A percentile compares a stretch with the other conserved stretches of the same genome.
phyloP scores from a whole-genome alignment of 2,329 filamentous ascomycete genomes.

The Nigrospora osmanthi region DNA sequence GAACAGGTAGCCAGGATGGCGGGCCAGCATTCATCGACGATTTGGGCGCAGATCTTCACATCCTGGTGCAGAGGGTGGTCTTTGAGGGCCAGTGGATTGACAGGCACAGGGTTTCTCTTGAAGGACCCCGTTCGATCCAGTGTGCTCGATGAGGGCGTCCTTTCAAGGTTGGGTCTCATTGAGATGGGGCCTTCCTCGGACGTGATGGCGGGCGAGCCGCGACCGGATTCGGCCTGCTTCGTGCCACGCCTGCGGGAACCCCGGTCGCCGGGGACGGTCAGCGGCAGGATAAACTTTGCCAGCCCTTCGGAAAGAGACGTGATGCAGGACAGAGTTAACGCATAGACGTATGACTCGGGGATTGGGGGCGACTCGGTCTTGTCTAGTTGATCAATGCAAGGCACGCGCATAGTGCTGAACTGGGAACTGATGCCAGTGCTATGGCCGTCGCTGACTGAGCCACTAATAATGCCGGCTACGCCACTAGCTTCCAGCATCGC shows the following conservation, averaged over 20 bases:
- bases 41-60: constrained; percentile 68
- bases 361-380: constrained; percentile 77
- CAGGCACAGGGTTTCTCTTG: constrained; percentile 67
- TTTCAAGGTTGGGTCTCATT: constrained; percentile 20
- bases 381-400: constrained; percentile 90
- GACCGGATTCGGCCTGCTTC: constrained; percentile 31
- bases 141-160: constrained; percentile 15
- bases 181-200: constrained; percentile 25
- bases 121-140: constrained; percentile 59
- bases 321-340: constrained; percentile 79
- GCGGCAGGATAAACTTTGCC: constrained; percentile 84
- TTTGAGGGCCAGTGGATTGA: constrained; percentile 74
- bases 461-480: constrained; percentile 78
- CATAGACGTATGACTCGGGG: constrained; percentile 92
- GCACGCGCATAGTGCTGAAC: constrained; percentile 81
- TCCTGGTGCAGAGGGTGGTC: constrained; percentile 64
- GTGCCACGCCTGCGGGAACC: constrained; percentile 42
- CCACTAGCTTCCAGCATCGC: constrained; percentile 85
- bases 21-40: constrained; percentile 92
- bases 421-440: constrained; percentile 78
- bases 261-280: constrained; percentile 73
- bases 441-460: constrained; percentile 58
- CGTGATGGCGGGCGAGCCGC: constrained; percentile 32
- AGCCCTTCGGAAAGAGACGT: constrained; percentile 86
- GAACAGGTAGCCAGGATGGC: constrained; percentile 91